These are phyloP conservation scores for California macrophylla DNA, from an alignment of 441 rosid genomes.

Conservation along the genomic window DNA sequence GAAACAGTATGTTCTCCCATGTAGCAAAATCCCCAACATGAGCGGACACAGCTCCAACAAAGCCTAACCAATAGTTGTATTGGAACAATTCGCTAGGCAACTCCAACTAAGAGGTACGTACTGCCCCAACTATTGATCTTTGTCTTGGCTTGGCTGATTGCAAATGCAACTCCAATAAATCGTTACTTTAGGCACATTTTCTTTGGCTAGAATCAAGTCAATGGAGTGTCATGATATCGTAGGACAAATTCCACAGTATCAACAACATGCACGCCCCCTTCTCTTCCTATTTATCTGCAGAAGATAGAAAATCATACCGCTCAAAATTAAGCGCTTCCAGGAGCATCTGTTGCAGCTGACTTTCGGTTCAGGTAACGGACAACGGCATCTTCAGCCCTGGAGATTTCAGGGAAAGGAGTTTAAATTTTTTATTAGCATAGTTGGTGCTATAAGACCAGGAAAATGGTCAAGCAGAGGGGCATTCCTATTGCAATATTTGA, in stretches of 20 bases:
- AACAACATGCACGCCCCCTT: background rate
- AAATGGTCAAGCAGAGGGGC: background rate
- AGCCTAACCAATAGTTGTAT: too few species aligned
- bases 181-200: background rate
- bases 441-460: background rate
- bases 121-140: too few species aligned
- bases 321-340: conserved; percentile 51
- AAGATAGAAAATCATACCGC: background rate
- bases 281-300: background rate
- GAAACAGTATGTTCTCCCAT: background rate
- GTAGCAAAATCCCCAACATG: background rate
- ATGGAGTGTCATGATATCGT: background rate
- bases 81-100: too few species aligned
- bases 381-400: conserved; percentile 95
- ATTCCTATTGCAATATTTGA: background rate
- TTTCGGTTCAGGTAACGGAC: conserved; percentile 85
- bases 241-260: background rate
- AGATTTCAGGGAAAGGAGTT: conserved; percentile 9
- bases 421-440: too few species aligned
- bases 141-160: too few species aligned
- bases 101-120: too few species aligned
- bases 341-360: conserved; percentile 79
- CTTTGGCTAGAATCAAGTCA: background rate
- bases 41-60: background rate
- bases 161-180: too few species aligned